phyloP scores from a whole-genome alignment of 2,329 filamentous ascomycete species.

The Fusarium algeriense region DNA sequence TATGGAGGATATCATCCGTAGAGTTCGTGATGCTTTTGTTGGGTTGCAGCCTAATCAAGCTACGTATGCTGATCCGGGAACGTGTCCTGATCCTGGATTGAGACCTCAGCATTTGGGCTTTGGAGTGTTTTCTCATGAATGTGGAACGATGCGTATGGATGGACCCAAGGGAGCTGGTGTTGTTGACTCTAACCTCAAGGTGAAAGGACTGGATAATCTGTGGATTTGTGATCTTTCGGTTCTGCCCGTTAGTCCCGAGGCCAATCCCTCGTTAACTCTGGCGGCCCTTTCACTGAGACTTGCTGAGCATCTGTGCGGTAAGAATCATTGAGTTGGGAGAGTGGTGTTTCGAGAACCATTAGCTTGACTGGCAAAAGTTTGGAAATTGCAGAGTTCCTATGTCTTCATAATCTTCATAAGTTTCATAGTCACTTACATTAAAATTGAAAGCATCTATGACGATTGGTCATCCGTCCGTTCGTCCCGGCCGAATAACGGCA shows the following conservation, averaged over 20 bases:
- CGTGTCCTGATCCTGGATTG: slow-evolving; percentile 3
- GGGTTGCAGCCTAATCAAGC: neutral
- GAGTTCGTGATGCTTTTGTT: slow-evolving; percentile 16
- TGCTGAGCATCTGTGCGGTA: slow-evolving; percentile 14
- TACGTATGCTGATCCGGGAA: neutral
- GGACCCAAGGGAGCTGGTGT: slow-evolving; percentile 3
- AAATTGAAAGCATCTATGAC: neutral
- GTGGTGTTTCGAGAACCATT: accelerated
- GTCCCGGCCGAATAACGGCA: accelerated
- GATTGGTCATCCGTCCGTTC: neutral
- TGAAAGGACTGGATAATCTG: slow-evolving; percentile 24
- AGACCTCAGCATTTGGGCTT: slow-evolving; percentile 32
- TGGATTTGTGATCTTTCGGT: slow-evolving; percentile 37
- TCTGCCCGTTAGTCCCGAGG: slow-evolving; percentile 29
- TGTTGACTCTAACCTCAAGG: slow-evolving; percentile 16
- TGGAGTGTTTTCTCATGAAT: slow-evolving; percentile 34
- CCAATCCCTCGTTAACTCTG: slow-evolving; percentile 27
- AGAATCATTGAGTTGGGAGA: neutral
- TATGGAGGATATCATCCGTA: slow-evolving; percentile 13
- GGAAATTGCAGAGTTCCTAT: neutral
- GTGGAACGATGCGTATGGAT: slow-evolving; percentile 38
- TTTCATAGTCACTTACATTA: neutral
- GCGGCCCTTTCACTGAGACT: slow-evolving; percentile 31
- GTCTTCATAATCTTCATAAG: accelerated
- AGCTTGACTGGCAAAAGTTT: accelerated